Percentiles rank a stretch among this genome's conserved stretches.
Conservation (phyloP, 2,329 filamentous ascomycete species). For the Seiridium unicorne region DNA sequence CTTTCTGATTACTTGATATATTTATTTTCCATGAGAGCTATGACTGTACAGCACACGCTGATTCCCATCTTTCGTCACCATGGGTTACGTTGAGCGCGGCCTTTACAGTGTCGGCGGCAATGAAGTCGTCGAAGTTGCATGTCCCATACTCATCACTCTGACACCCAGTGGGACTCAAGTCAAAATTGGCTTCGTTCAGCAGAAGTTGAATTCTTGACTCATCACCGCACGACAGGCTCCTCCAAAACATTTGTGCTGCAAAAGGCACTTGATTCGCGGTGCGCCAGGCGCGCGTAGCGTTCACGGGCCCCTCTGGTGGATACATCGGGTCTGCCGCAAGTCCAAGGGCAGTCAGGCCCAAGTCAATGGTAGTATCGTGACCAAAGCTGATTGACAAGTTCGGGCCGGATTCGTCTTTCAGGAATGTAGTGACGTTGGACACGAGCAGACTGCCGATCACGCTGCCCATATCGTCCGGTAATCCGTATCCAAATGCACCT, state of each 20-base stretch:
- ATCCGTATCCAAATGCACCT: slow-evolving; percentile 19
- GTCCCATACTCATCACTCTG: slow-evolving; percentile 18
- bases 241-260: slow-evolving; percentile 19
- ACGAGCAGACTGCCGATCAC: slow-evolving; percentile 19
- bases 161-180: slow-evolving; percentile 16
- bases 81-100: slow-evolving; percentile 16
- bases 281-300: slow-evolving; percentile 16
- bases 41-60: slow-evolving; percentile 8
- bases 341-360: slow-evolving; percentile 17
- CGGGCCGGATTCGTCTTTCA: slow-evolving; percentile 8
- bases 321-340: slow-evolving; percentile 16
- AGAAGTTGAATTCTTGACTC: slow-evolving; percentile 17
- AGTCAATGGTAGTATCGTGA: slow-evolving; percentile 21
- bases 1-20: no score
- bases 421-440: slow-evolving; percentile 17
- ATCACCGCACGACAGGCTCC: slow-evolving; percentile 14
- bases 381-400: slow-evolving; percentile 20
- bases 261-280: slow-evolving; percentile 18
- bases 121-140: slow-evolving; percentile 17
- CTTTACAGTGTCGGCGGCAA: slow-evolving; percentile 12
- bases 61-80: slow-evolving; percentile 16
- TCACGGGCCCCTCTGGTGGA: slow-evolving; percentile 14
- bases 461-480: slow-evolving; percentile 18
- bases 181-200: slow-evolving; percentile 21
- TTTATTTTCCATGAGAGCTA: background rate